Base-by-base conservation (phyloP, 2,329 filamentous ascomycete species). In the Ophiocordyceps robertsii region DNA sequence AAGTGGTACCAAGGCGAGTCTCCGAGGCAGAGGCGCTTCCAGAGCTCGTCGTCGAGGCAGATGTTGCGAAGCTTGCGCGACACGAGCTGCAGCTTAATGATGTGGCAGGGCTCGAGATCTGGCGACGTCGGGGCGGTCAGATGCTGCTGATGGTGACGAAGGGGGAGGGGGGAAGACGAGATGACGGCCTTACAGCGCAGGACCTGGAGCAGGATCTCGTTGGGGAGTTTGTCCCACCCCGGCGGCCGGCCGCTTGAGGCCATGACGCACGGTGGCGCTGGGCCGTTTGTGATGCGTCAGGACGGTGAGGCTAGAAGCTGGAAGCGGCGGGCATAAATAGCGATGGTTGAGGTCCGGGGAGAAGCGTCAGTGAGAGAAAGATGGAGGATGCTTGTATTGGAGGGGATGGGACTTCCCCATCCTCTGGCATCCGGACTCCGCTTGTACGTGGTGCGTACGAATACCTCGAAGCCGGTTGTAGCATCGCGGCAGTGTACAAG, bases 21-120 rank as follows among this genome's bases (percentile, higher is more conserved):
- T 31, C 80, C 70, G 57, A 92, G 86, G 58, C 83, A 89, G 55
- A 80, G 70, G 3, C 71, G 64, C 47, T 82, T 82, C 89, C 89
- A 95, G 31, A 90, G 66, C 33, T 69, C 73, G 52, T 83, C 75
- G 56, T 94, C 86, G 44, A 86, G 79, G 33, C 77, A 81, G 36
- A 92, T 67, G 29, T 66, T 61, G 27, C 80, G 71, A 45, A 90
- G 75, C 37, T 69, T 71, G 48, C 69, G 76, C 24, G 78, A 90
- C 12, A 86, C 76, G 17, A 74, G 70, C 61, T 89, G 85, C 30
- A 90, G 65, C 43, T 62, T 70, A 44, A 82, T 75, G 46, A 89
- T 51, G 37, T 60, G 46, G 29, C 50, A 49, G 27, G 62, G 62
- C n/a, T 60, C 55, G 44, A 65, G 58, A 46, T 60, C 62, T 65